Conservation (phyloP, 2,329 filamentous ascomycete genomes). For the Pseudocercospora fijiensis region DNA sequence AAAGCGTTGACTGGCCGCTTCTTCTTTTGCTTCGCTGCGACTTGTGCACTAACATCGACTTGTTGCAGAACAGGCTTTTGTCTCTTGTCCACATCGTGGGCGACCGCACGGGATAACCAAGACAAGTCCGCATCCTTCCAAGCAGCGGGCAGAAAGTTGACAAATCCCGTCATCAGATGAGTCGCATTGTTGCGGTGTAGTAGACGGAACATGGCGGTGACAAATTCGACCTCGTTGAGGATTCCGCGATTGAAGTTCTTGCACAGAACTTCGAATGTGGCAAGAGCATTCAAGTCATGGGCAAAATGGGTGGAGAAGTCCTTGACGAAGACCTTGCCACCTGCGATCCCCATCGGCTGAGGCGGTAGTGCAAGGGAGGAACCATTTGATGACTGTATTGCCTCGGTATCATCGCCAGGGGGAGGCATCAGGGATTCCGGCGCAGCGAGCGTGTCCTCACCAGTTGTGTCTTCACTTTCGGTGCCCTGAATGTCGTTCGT, state of each 20-base stretch:
- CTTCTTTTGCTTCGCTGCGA: conserved; percentile 15
- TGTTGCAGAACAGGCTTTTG: background rate
- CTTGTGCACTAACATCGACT: background rate
- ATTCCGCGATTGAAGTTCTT: conserved; percentile 17
- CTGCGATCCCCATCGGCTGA: background rate
- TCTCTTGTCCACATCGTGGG: background rate
- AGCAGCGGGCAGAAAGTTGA: conserved; percentile 17
- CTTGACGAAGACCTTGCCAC: conserved; percentile 15
- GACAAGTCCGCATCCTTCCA: conserved; percentile 20
- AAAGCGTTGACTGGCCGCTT: conserved; percentile 23
- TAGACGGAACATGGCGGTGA: conserved; percentile 22
- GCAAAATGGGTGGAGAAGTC: conserved; percentile 13
- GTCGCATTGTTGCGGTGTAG: conserved; percentile 14
- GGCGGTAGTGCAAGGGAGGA: background rate
- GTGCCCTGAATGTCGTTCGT: background rate
- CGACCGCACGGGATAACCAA: conserved; percentile 15
- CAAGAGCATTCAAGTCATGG: conserved; percentile 8
- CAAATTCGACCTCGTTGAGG: conserved; percentile 20
- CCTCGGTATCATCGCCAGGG: background rate
- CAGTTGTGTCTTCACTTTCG: background rate
- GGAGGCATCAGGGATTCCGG: background rate
- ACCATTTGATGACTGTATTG: background rate
- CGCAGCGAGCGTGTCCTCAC: background rate
- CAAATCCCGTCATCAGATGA: conserved; percentile 18
- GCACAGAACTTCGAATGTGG: conserved; percentile 14